These are phyloP conservation scores for Zopfochytrium polystomum DNA, from an alignment of 371 early-diverging fungal species.

Conservation along the genomic window DNA sequence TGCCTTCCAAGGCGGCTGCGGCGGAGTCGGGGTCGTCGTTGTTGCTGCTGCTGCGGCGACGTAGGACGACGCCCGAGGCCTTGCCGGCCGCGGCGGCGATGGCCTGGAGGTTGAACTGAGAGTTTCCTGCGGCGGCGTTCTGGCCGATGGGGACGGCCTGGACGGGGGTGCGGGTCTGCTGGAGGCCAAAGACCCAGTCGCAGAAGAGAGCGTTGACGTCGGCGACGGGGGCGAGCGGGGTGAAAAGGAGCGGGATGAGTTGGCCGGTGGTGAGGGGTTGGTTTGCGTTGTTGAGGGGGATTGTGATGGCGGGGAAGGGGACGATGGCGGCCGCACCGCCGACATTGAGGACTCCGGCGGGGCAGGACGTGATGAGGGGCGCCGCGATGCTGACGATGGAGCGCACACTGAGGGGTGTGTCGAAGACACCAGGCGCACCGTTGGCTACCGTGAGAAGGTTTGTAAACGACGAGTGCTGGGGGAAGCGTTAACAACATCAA, in stretches of 20 bases:
- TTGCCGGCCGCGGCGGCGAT: neutral
- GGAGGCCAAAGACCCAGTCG: slow-evolving; percentile 27
- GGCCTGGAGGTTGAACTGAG: neutral
- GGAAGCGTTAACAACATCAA: too few species aligned
- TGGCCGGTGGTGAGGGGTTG: slow-evolving; percentile 4
- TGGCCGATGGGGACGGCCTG: neutral
- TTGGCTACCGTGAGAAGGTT: slow-evolving; percentile 24
- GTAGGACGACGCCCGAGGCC: neutral
- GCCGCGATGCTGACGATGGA: slow-evolving; percentile 36
- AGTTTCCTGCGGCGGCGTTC: neutral
- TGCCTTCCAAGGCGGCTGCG: too few species aligned
- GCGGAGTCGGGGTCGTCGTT: too few species aligned
- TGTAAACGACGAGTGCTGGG: slow-evolving; percentile 36
- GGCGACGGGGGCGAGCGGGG: slow-evolving; percentile 5
- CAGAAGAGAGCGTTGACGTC: slow-evolving; percentile 18
- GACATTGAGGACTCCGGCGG: slow-evolving; percentile 28
- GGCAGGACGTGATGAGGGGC: slow-evolving; percentile 31
- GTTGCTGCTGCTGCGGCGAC: neutral
- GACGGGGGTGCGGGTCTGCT: slow-evolving; percentile 19
- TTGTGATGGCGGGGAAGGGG: slow-evolving; percentile 30
- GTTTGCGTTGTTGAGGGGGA: slow-evolving; percentile 9
- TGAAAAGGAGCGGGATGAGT: slow-evolving; percentile 26
- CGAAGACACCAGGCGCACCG: slow-evolving; percentile 33
- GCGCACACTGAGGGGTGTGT: slow-evolving; percentile 32
- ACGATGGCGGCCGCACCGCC: too few species aligned